Evolutionary conservation across 768 basidiomycete genomes (phyloP), one percentile per base, ranked within the genome.

Genomic region (Clitopilus hobsonii): DNA sequence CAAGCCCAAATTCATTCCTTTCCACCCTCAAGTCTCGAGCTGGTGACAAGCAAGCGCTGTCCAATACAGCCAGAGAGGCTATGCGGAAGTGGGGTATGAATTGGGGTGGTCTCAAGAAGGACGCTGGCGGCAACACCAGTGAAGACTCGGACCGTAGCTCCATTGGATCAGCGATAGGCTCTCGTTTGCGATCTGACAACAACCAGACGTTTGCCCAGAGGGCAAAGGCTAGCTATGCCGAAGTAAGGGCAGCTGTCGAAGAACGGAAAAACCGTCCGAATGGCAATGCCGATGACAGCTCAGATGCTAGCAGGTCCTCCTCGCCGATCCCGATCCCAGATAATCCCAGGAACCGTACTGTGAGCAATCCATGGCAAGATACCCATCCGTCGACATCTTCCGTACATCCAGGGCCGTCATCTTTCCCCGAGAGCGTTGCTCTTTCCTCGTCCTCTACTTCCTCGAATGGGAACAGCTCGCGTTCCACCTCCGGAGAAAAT

Each of bases 11-110:
- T 60, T 79, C 86, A 16, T 89, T 97, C 73, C 80, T 96, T 48
- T 83, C 89, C 16, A 85, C 88, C 22, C 77, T 91, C 52, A 89
- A 88, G 65, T 83, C 90, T 5, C 87, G 86, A 38, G 83, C 86
- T 0, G 74, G 74, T 2, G 94, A 95, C 68, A 95, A 93, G 65
- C 89, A 94, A 67, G 89, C 90, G 6, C 72, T 95, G 41, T 86
- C 85, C 59, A 87, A 89, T 61, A 84, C 89, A 0, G 91, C 94
- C 11, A 89, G 88, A 66, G 95, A 97, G 64, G 81, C 89, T 7
- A 87, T 97, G 78, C 85, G 88, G 56, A 96, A 96, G 66, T 96
- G 93, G 93, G 86, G 93, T 22, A 86, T 85, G 24, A 91, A 84
- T 55, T 20, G 16, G 41, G 22, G 91, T 88, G 77, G 76, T 11